Percentiles rank a stretch among this genome's conserved stretches.
Conservation (phyloP, 108 stramenopile species). For the Skeletonema marinoi region DNA sequence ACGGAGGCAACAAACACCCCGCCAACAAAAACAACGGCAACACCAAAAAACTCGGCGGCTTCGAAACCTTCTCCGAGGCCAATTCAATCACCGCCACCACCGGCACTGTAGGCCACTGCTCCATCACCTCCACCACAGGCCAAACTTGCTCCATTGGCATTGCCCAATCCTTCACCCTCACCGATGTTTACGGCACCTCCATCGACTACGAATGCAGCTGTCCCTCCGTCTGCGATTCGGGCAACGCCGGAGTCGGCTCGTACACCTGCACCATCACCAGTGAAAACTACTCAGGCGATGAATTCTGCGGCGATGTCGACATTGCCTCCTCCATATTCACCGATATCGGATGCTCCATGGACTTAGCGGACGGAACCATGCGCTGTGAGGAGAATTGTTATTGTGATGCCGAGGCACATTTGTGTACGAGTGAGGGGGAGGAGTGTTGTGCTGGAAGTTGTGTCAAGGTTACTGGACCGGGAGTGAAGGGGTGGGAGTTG, state of each 20-base stretch:
- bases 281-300: not conserved
- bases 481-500: not conserved
- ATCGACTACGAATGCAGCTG: not conserved
- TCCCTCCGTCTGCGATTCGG: not conserved
- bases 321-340: not conserved
- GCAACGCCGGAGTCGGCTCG: not conserved
- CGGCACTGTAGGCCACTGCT: not conserved
- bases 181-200: not conserved
- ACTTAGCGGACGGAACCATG: not conserved
- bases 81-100: no score
- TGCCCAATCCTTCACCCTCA: not conserved
- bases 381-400: not conserved
- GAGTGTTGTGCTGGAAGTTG: not conserved
- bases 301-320: not conserved
- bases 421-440: not conserved
- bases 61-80: no score
- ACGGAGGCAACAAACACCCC: no score
- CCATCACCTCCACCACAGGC: not conserved
- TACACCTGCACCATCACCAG: not conserved
- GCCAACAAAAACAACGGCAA: no score
- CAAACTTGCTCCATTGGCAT: not conserved
- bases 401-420: not conserved
- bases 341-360: not conserved
- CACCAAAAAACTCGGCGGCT: no score
- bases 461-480: not conserved